Percentiles rank a stretch among this genome's conserved stretches.
These are phyloP conservation scores for Huntiella decipiens DNA, from an alignment of 2,329 filamentous ascomycete genomes.

Conservation along the genomic window DNA sequence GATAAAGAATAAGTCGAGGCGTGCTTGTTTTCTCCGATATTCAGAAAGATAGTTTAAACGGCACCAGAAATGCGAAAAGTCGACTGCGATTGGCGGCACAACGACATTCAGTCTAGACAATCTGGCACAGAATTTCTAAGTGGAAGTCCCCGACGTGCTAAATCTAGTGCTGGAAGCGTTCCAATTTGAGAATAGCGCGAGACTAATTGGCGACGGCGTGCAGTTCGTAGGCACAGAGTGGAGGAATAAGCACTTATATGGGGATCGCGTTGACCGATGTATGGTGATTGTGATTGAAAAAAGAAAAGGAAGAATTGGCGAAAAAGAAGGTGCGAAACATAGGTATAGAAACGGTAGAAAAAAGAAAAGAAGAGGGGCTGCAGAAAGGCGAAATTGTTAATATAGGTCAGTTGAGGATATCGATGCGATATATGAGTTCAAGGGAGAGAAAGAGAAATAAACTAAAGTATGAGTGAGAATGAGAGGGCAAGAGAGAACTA, in stretches of 20 bases:
- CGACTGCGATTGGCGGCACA: constrained; percentile 3
- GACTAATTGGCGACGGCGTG: constrained; percentile 6
- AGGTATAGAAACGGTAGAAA: background rate
- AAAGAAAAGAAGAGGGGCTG: background rate
- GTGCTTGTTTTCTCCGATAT: background rate
- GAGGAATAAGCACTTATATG: background rate
- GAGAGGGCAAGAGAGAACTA: background rate
- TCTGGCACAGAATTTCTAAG: background rate
- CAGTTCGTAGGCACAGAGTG: background rate
- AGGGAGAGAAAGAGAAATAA: background rate
- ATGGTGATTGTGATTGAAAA: background rate
- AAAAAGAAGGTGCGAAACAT: background rate
- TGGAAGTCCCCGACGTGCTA: background rate
- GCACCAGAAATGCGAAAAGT: background rate
- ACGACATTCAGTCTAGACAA: constrained; percentile 8
- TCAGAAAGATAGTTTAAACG: background rate
- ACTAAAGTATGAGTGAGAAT: constrained; percentile 1
- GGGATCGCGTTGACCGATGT: constrained; percentile 3
- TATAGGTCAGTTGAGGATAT: background rate
- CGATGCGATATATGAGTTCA: too few relatives aligned
- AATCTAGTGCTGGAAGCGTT: background rate
- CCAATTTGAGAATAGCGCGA: constrained; percentile 6
- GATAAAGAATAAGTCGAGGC: too few relatives aligned
- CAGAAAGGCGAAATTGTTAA: background rate
- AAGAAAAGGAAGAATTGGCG: background rate